These are phyloP conservation scores for Cylindrodendrum hubeiense DNA, from an alignment of 2,329 filamentous ascomycete species.

Conservation along the genomic window DNA sequence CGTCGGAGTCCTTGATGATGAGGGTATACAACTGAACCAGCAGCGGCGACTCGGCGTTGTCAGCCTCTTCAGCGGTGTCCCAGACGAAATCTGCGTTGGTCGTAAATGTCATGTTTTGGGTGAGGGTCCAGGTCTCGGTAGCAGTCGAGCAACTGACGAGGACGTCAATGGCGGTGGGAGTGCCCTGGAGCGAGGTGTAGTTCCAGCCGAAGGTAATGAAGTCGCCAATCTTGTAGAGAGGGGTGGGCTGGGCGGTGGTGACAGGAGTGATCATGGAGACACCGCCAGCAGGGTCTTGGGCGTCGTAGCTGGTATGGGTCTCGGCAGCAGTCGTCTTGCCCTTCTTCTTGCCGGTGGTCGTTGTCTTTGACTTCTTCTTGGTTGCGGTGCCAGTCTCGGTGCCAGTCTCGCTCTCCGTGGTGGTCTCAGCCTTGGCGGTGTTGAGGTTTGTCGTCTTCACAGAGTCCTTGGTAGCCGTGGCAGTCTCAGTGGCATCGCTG, in stretches of 20 bases:
- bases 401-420: conserved; percentile 6
- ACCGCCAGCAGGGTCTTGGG: conserved; percentile 61
- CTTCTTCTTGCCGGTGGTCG: conserved; percentile 40
- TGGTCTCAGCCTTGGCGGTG: background rate
- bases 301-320: conserved; percentile 57
- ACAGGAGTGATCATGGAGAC: conserved; percentile 67
- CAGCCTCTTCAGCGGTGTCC: conserved; percentile 66
- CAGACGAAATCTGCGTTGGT: conserved; percentile 66
- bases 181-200: conserved; percentile 71
- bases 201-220: conserved; percentile 73
- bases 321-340: conserved; percentile 38
- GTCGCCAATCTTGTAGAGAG: conserved; percentile 72
- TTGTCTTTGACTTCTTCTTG: conserved; percentile 36
- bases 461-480: conserved; percentile 35
- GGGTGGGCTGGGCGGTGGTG: conserved; percentile 55
- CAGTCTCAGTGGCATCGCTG: conserved; percentile 21
- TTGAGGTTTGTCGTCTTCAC: conserved; percentile 49
- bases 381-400: conserved; percentile 28
- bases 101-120: conserved; percentile 71
- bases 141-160: conserved; percentile 67
- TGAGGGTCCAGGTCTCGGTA: conserved; percentile 69
- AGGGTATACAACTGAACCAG: conserved; percentile 70
- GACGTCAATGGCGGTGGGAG: conserved; percentile 71
- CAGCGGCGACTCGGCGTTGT: conserved; percentile 61
- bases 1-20: conserved; percentile 71